Evolutionary conservation across 208 protist species (phyloP), one percentile per base, ranked within the genome.

Genomic region (Porcisia hertigi): DNA sequence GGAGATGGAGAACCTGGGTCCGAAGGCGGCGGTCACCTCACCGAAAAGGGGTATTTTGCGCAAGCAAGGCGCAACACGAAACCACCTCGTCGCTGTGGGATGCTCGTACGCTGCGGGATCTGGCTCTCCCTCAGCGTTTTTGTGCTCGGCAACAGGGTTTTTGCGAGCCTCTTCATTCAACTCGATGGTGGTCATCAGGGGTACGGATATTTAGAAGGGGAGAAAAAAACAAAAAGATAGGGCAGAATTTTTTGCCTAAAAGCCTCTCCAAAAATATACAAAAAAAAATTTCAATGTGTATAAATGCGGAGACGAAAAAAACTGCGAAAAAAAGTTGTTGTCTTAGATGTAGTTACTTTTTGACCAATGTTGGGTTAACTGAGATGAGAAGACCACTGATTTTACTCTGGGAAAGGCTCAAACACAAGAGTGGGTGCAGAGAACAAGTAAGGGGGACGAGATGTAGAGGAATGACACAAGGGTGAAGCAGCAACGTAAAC

Each of bases 31-130:
- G 58, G 71, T 77, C 65, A 78, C 74, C 25, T 71, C 45, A n/a
- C 84, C 84, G 67, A 89, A 84, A 8, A 88, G 53, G 23, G 88
- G 85, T 12, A 89, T 80, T 5, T 75, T 43, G 39, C 69, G 73
- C 52, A 88, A 34, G 11, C 63, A 84, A 41, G 84, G 77, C 9
- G 14, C 59, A 39, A 30, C 30, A 36, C 30, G 3, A 20, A 63
- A 89, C 79, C 58, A 85, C 63, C 25, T 67, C 11, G 63, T 74
- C 34, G 70, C 58, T 9, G 58, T 59, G 25, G 69, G 58, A 34
- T 74, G 75, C 59, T 80, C 66, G 55, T 70, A 75, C 30, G 45
- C 47, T n/a, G 43, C 59, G 25, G 57, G 69, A 0, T 57, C 12
- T 1, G 14, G 1, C 8, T 73, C 67, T 9, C 57, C 23, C 9